Conservation (phyloP, 148 eudicot genomes). For the Rhododendron griersonianum region DNA sequence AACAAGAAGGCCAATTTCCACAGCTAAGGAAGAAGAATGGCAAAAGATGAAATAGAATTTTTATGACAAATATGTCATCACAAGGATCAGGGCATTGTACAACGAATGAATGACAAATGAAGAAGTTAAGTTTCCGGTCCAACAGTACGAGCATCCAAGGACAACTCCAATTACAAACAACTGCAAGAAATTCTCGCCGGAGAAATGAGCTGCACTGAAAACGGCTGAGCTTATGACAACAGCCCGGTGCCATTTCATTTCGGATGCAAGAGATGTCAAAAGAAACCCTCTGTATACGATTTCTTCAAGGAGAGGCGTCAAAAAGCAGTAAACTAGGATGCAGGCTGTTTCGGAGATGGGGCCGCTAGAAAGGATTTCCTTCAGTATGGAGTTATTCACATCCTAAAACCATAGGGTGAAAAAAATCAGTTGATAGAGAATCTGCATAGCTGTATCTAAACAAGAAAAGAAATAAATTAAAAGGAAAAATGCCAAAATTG, state of each 20-base stretch:
- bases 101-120: conserved; percentile 65
- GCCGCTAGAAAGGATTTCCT: conserved; percentile 61
- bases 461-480: not conserved
- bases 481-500: not conserved
- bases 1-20: not conserved
- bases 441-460: not conserved
- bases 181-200: conserved; percentile 67
- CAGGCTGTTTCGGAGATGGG: conserved; percentile 39
- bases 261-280: conserved; percentile 49
- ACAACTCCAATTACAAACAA: conserved; percentile 52
- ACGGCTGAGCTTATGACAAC: conserved; percentile 60
- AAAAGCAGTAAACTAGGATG: conserved; percentile 51
- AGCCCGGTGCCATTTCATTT: conserved; percentile 69
- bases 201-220: conserved; percentile 76
- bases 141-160: conserved; percentile 81
- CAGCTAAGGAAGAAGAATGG: not conserved
- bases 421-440: not conserved
- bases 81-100: conserved; percentile 69
- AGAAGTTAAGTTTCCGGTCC: conserved; percentile 69
- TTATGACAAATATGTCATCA: conserved; percentile 31
- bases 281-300: conserved; percentile 72
- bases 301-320: conserved; percentile 84
- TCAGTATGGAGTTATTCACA: conserved; percentile 52
- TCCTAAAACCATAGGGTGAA: conserved; percentile 31
- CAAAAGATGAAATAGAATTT: not conserved